Evolutionary conservation across 768 basidiomycete genomes (phyloP), one percentile per base, ranked within the genome.

Genomic region (Mycena metata): DNA sequence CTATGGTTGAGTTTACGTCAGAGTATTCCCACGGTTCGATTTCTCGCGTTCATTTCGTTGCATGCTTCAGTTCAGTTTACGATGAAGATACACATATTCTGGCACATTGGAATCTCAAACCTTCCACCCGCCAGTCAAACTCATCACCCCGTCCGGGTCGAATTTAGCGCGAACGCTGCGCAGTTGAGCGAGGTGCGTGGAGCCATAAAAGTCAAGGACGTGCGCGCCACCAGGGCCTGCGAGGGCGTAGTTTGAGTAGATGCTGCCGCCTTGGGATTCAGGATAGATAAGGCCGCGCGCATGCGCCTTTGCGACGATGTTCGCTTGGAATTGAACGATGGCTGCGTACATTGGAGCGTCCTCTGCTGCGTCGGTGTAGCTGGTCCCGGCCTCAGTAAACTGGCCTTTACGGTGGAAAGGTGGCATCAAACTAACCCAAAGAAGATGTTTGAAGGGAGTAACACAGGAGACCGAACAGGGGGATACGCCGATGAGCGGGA

Each of bases 381-480:
- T 68, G 42, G 30, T 30, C 3, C n/a, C n/a, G 30, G 6, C 30
- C 30, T 30, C 30, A 30, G 30, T 3, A 6, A 30, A 30, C 3
- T 3, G 30, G 30, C 6, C 6, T 30, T 30, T 30, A 6, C 6
- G 30, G 30, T 30, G 30, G 6, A 30, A 30, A 30, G 3, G n/a
- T n/a, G n/a, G 43, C 12, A 49, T 19, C 12, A 17, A 30, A 39
- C 21, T 12, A 26, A 62, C 67, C 67, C 67, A 17, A 68, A 68
- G 41, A 68, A 68, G 23, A 68, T 68, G 39, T 68, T 68, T 13
- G 67, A 68, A 1, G 67, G 67, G 4, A 68, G 60, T 16, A 68
- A 19, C 1, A 68, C 60, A 13, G 60, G 67, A 8, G 55, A 51
- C 0, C 67, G 67, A 5, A 68, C 47, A 26, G 67, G 67, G 1